Percentiles rank a stretch among this genome's conserved stretches.
These are phyloP conservation scores for Angomonas desouzai DNA, from an alignment of 208 protist species.

Conservation along the genomic window DNA sequence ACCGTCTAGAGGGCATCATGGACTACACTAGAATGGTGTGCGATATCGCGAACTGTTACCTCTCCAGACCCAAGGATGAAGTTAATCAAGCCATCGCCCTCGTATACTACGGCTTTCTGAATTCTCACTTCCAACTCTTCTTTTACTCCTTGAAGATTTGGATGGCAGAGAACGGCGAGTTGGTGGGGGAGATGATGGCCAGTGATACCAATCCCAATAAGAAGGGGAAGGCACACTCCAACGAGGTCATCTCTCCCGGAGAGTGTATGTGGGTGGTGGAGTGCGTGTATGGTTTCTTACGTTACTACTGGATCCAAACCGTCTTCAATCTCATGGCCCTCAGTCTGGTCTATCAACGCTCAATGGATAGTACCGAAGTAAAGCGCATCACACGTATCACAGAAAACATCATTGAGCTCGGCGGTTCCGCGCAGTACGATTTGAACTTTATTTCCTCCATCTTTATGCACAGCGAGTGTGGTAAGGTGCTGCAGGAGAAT, in stretches of 20 bases:
- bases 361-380: neutral
- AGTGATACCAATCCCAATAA: neutral
- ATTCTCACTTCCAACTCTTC: slow-evolving; percentile 4
- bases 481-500: neutral
- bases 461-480: neutral
- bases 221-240: neutral
- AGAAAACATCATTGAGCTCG: slow-evolving; percentile 10
- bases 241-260: neutral
- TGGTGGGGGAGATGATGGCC: slow-evolving; percentile 4
- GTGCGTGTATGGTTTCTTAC: neutral
- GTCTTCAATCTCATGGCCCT: slow-evolving; percentile 5
- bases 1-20: neutral
- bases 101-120: slow-evolving; percentile 6
- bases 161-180: neutral
- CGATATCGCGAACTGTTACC: slow-evolving; percentile 4
- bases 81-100: neutral
- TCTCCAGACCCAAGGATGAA: slow-evolving; percentile 5
- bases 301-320: slow-evolving; percentile 7
- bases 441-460: neutral
- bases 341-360: neutral
- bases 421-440: neutral
- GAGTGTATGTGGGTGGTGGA: slow-evolving; percentile 5
- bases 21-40: slow-evolving; percentile 4
- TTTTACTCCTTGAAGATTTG: slow-evolving; percentile 1
- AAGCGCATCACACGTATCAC: neutral